phyloP scores from a whole-genome alignment of 176 grass and related monocot species.

The Oryza australiensis region DNA sequence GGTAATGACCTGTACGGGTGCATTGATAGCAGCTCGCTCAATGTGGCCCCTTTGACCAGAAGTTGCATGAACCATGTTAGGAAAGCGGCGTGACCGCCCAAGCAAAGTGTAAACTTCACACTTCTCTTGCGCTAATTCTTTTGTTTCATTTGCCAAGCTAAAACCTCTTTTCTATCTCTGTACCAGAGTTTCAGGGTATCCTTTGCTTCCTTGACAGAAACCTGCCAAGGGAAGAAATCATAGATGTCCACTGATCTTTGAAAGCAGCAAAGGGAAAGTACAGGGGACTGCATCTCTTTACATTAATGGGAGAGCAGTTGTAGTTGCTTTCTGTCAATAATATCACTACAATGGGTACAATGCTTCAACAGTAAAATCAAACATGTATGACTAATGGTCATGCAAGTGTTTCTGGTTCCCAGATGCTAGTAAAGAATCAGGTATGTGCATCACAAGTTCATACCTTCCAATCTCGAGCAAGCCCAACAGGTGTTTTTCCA shows the following conservation, averaged over 20 bases:
- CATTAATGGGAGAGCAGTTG: background rate
- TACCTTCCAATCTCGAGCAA: constrained; percentile 99
- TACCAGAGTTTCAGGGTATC: constrained; percentile 87
- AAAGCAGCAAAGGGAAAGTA: background rate
- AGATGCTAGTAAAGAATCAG: constrained; percentile 24
- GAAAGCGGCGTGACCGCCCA: constrained; percentile 72
- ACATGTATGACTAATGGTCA: background rate
- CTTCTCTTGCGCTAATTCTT: constrained; percentile 47
- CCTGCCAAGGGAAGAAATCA: constrained; percentile 50
- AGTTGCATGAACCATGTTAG: constrained; percentile 47
- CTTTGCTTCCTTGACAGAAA: constrained; percentile 74
- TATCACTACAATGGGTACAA: background rate
- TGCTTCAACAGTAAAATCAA: constrained; percentile 12
- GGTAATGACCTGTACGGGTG: constrained; percentile 87
- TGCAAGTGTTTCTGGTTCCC: background rate
- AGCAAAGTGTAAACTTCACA: constrained; percentile 81
- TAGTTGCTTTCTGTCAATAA: background rate
- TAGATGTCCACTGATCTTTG: background rate
- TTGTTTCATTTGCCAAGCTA: constrained; percentile 65
- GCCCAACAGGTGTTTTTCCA: constrained; percentile 86
- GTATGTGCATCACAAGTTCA: constrained; percentile 4
- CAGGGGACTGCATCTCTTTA: background rate
- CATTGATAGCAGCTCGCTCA: constrained; percentile 96
- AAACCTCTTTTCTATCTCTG: constrained; percentile 79
- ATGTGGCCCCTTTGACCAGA: constrained; percentile 70